These are phyloP conservation scores for Panicum virgatum DNA, from an alignment of 202 grass and related monocot genomes.

Conservation along the genomic window DNA sequence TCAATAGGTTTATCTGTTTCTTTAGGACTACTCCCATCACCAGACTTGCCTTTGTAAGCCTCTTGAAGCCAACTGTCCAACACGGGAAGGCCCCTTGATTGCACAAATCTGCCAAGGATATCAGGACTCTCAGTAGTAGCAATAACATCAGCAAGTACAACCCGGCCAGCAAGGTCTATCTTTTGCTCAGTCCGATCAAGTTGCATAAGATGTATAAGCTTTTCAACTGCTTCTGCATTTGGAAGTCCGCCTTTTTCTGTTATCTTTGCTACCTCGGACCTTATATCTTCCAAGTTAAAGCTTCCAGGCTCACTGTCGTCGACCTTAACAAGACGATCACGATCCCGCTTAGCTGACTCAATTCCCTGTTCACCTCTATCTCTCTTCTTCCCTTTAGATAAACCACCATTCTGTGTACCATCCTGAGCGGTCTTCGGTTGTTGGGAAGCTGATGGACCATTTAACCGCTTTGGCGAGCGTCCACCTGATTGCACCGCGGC, in stretches of 20 bases:
- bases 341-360: conserved; percentile 54
- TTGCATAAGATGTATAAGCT: conserved; percentile 66
- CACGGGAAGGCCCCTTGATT: conserved; percentile 57
- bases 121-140: conserved; percentile 57
- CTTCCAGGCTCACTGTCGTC: conserved; percentile 49
- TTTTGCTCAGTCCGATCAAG: conserved; percentile 64
- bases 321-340: conserved; percentile 45
- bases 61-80: conserved; percentile 85
- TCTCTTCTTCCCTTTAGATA: conserved; percentile 64
- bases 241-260: conserved; percentile 65
- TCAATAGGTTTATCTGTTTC: conserved; percentile 67
- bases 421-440: conserved; percentile 49
- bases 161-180: conserved; percentile 51
- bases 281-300: conserved; percentile 45
- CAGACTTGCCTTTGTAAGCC: conserved; percentile 65
- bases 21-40: conserved; percentile 60
- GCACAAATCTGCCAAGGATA: conserved; percentile 61
- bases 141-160: conserved; percentile 65
- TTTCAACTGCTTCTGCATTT: conserved; percentile 67
- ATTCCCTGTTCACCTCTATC: conserved; percentile 52
- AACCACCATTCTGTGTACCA: conserved; percentile 46
- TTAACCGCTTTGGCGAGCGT: conserved; percentile 55
- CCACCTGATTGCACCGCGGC: conserved; percentile 58
- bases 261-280: conserved; percentile 56
- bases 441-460: conserved; percentile 49